Conservation (phyloP, 345 rosid species). For the Eucalyptus regnans region DNA sequence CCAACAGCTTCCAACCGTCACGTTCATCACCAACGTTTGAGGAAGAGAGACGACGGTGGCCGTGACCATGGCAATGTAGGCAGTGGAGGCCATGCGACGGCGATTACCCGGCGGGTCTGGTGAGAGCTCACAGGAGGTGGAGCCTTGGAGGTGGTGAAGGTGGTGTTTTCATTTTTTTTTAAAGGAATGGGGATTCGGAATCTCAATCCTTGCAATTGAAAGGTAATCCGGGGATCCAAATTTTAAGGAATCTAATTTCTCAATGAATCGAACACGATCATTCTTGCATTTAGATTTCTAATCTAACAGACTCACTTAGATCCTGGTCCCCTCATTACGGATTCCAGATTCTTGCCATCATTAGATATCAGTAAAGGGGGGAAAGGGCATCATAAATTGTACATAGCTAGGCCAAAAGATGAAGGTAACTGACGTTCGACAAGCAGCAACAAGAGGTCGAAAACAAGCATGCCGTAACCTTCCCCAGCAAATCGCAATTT, state of each 20-base stretch:
- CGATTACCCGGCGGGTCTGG: accelerated
- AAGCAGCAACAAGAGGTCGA: background rate
- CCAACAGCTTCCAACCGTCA: background rate
- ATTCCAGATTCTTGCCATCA: background rate
- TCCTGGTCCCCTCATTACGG: background rate
- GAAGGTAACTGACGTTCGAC: background rate
- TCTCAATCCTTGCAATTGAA: background rate
- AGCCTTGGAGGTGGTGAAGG: background rate
- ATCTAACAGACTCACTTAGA: background rate
- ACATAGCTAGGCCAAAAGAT: background rate
- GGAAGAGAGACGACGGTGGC: background rate
- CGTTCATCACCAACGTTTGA: background rate
- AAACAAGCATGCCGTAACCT: background rate
- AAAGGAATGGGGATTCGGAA: background rate
- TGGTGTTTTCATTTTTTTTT: background rate
- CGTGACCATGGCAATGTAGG: background rate
- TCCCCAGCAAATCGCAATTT: background rate
- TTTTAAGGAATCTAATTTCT: background rate
- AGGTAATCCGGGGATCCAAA: background rate
- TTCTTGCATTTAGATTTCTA: background rate
- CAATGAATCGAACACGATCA: background rate
- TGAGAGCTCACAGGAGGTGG: background rate
- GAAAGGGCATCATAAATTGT: background rate
- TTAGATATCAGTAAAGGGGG: background rate
- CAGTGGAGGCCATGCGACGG: background rate